A percentile compares a stretch with the other conserved stretches of the same genome.
These are phyloP conservation scores for Yamadazyma trypodendri DNA, from an alignment of 1,139 yeast species.

Conservation along the genomic window DNA sequence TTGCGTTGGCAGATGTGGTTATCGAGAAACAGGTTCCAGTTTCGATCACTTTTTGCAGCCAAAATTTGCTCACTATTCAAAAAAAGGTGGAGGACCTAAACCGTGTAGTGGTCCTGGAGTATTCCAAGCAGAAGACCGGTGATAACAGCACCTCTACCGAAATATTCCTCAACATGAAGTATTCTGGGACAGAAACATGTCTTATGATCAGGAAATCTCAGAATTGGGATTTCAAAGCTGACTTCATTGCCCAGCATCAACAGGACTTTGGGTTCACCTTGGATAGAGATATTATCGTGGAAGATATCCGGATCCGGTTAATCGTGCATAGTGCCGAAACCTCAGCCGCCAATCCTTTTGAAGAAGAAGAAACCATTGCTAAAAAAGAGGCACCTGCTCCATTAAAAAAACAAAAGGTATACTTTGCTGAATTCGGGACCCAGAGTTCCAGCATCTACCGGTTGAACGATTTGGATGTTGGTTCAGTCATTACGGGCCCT, in stretches of 20 bases:
- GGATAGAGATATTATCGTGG: constrained; percentile 38
- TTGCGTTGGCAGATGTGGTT: constrained; percentile 20
- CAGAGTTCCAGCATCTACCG: constrained; percentile 15
- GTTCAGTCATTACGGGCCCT: constrained; percentile 42
- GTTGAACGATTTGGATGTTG: constrained; percentile 15
- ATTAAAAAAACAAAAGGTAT: constrained; percentile 12
- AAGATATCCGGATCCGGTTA: constrained; percentile 19
- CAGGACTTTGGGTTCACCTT: constrained; percentile 68
- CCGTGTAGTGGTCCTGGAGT: constrained; percentile 8
- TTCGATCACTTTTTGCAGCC: constrained; percentile 10
- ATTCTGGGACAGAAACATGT: constrained; percentile 22
- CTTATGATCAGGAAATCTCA: constrained; percentile 21
- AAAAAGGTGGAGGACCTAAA: constrained; percentile 11
- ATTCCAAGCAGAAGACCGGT: constrained; percentile 19
- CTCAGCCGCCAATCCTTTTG: constrained; percentile 14
- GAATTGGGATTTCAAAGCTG: constrained; percentile 25
- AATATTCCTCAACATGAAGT: constrained; percentile 21
- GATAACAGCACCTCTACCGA: constrained; percentile 12
- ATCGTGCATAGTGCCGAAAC: constrained; percentile 26
- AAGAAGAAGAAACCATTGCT: constrained; percentile 11
- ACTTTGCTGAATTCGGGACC: constrained; percentile 52
- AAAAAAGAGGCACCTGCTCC: constrained; percentile 8
- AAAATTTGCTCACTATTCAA: constrained; percentile 14
- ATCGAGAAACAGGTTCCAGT: constrained; percentile 21
- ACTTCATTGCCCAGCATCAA: constrained; percentile 51